phyloP scores from a whole-genome alignment of 352 stramenopile species.

The Lagenidium sp. region DNA sequence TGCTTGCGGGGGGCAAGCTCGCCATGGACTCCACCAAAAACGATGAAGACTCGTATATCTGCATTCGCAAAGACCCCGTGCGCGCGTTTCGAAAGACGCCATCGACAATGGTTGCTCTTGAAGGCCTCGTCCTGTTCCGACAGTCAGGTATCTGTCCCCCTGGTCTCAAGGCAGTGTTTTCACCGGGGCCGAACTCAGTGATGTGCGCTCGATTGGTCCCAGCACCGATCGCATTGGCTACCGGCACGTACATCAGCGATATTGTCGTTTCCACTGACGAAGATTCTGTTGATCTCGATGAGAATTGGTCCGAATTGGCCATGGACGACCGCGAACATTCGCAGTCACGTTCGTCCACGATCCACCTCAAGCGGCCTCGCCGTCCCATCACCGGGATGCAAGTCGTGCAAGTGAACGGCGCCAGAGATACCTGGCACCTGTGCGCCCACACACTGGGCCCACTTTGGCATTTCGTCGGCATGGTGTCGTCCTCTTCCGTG shows the following conservation, averaged over 20 bases:
- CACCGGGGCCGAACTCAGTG: not conserved
- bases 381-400: constrained; percentile 5
- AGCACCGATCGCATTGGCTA: constrained; percentile 3
- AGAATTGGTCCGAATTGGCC: not conserved
- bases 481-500: no score
- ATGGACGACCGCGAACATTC: not conserved
- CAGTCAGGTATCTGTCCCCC: not conserved
- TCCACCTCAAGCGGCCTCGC: constrained; percentile 10
- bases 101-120: constrained; percentile 1
- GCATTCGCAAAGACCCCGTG: constrained; percentile 10
- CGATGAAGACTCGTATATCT: constrained; percentile 1
- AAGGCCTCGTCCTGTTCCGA: constrained; percentile 4
- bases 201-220: constrained; percentile 4
- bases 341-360: not conserved
- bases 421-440: not conserved
- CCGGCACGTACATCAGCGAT: constrained; percentile 12
- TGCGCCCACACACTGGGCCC: not conserved
- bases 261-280: not conserved
- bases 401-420: not conserved
- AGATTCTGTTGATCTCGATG: not conserved
- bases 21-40: not conserved
- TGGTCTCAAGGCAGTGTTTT: constrained; percentile 3
- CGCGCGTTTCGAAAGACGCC: not conserved
- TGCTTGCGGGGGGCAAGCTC: constrained; percentile 4
- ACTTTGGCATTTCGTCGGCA: not conserved